A percentile compares a stretch with the other conserved stretches of the same genome.
Conservation (phyloP, 106 monocot species). For the Acorus gramineus region DNA sequence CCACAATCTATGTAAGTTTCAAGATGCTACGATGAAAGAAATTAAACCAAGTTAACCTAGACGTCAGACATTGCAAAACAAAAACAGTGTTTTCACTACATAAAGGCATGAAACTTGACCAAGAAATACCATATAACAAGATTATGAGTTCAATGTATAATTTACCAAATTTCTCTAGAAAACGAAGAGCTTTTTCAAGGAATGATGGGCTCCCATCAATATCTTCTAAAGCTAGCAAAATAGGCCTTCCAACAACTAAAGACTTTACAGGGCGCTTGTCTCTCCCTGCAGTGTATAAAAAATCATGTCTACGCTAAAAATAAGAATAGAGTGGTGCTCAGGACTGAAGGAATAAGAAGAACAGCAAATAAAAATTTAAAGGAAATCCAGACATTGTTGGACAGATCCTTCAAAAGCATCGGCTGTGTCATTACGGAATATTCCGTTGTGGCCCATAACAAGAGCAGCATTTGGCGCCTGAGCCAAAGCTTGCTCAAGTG, state of each 20-base stretch:
- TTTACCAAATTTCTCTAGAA: constrained; percentile 85
- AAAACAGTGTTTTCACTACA: too few relatives aligned
- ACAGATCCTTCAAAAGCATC: constrained; percentile 83
- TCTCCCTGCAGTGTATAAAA: constrained; percentile 49
- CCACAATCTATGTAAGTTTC: too few relatives aligned
- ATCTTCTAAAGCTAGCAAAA: constrained; percentile 97
- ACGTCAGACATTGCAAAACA: too few relatives aligned
- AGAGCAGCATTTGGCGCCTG: constrained; percentile 98
- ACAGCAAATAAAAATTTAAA: neutral
- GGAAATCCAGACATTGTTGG: constrained; percentile 50
- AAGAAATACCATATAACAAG: too few relatives aligned
- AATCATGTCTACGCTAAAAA: too few relatives aligned
- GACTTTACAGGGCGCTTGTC: constrained; percentile 87
- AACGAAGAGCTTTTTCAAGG: constrained; percentile 79
- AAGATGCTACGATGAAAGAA: too few relatives aligned
- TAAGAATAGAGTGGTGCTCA: too few relatives aligned
- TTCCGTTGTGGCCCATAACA: constrained; percentile 98
- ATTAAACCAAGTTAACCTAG: too few relatives aligned
- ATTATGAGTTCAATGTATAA: neutral
- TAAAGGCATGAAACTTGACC: too few relatives aligned
- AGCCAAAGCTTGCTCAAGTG: constrained; percentile 81
- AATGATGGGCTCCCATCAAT: constrained; percentile 98
- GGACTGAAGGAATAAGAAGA: neutral
- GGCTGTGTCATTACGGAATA: constrained; percentile 86
- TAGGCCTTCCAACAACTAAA: constrained; percentile 89